These are phyloP conservation scores for Epichloe hybrida DNA, from an alignment of 2,329 filamentous ascomycete genomes.

Conservation along the genomic window DNA sequence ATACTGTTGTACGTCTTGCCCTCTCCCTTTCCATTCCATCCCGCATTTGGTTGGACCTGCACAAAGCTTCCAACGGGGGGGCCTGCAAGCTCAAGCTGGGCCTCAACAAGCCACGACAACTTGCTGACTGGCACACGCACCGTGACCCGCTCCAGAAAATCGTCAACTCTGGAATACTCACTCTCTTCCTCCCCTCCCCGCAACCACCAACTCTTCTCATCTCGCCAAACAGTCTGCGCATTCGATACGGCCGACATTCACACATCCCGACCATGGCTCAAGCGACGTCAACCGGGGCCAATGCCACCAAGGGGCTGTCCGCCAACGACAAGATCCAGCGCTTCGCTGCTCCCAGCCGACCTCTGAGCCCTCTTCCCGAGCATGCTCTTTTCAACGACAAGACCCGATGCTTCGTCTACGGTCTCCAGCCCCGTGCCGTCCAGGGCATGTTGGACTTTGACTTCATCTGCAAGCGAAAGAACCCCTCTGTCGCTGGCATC, in stretches of 20 bases:
- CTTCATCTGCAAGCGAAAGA: slow-evolving; percentile 99
- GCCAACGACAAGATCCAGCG: slow-evolving; percentile 99
- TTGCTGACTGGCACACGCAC: slow-evolving; percentile 3
- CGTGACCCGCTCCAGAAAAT: slow-evolving; percentile 7
- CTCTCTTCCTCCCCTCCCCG: not conserved
- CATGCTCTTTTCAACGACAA: slow-evolving; percentile 97
- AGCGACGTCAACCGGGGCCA: slow-evolving; percentile 34
- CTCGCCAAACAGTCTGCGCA: not conserved
- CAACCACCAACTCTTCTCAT: slow-evolving; percentile 4
- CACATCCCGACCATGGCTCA: slow-evolving; percentile 32
- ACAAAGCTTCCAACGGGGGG: not conserved
- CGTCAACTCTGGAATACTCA: not conserved
- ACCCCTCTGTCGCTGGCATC: slow-evolving; percentile 93
- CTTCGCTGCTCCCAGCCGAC: slow-evolving; percentile 84
- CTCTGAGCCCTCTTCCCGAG: slow-evolving; percentile 72
- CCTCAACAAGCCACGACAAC: slow-evolving; percentile 2
- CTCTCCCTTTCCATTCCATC: not conserved
- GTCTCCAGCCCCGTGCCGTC: slow-evolving; percentile 87
- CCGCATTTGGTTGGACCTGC: not conserved
- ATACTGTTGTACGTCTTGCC: slow-evolving; percentile 1
- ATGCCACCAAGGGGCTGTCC: slow-evolving; percentile 43
- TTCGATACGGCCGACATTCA: slow-evolving; percentile 5
- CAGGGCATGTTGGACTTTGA: slow-evolving; percentile 98
- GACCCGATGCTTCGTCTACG: slow-evolving; percentile 99
- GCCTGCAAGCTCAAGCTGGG: not conserved